Percentiles rank a stretch among this genome's conserved stretches.
phyloP scores from a whole-genome alignment of 2,329 filamentous ascomycete genomes.

The Neophaeococcomyces mojaviensis region DNA sequence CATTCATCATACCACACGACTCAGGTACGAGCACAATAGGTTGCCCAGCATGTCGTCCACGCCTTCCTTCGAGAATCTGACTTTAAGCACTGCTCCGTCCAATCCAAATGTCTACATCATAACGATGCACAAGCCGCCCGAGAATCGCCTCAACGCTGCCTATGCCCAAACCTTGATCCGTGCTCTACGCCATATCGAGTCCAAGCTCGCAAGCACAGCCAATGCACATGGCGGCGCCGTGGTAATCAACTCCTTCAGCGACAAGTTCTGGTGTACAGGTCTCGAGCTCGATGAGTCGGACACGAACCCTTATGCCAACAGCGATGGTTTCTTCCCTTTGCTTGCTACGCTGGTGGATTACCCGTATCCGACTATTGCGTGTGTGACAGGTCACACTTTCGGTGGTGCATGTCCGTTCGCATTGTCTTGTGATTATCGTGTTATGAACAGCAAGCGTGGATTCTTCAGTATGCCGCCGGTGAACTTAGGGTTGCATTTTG shows the following conservation, averaged over 20 bases:
- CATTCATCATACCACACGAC: no score
- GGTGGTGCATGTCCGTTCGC: slow-evolving; percentile 43
- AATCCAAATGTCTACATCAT: slow-evolving; percentile 42
- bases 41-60: neutral
- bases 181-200: slow-evolving; percentile 42
- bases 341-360: slow-evolving; percentile 45
- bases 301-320: slow-evolving; percentile 48
- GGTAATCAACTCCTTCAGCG: slow-evolving; percentile 45
- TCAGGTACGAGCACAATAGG: no score
- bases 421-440: slow-evolving; percentile 41
- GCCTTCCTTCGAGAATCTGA: slow-evolving; percentile 19
- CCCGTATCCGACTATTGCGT: slow-evolving; percentile 41
- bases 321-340: slow-evolving; percentile 50
- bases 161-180: slow-evolving; percentile 48
- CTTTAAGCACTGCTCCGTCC: slow-evolving; percentile 15
- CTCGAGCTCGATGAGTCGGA: slow-evolving; percentile 42
- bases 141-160: slow-evolving; percentile 45
- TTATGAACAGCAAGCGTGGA: slow-evolving; percentile 41
- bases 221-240: slow-evolving; percentile 37
- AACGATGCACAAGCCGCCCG: slow-evolving; percentile 47
- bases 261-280: slow-evolving; percentile 40
- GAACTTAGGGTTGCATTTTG: slow-evolving; percentile 49
- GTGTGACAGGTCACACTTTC: slow-evolving; percentile 44
- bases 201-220: slow-evolving; percentile 36
- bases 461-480: slow-evolving; percentile 48